phyloP scores from a whole-genome alignment of 2,329 filamentous ascomycete species.

The Juglanconis oblonga region DNA sequence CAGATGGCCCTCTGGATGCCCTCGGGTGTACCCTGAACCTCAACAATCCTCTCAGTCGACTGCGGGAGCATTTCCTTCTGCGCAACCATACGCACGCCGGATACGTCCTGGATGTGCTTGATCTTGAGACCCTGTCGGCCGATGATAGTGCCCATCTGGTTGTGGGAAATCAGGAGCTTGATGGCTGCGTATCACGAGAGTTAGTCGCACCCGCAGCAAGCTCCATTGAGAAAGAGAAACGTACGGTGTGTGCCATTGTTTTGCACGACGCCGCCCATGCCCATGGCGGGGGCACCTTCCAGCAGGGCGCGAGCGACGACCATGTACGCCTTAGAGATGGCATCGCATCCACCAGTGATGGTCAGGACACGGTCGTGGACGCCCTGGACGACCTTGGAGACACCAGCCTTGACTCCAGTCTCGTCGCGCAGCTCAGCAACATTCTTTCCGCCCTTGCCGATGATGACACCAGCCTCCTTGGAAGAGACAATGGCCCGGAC shows the following conservation, averaged over 20 bases:
- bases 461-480: constrained; percentile 98
- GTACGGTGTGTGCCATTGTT: constrained; percentile 93
- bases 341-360: constrained; percentile 84
- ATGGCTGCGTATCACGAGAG: constrained; percentile 60
- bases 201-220: not conserved
- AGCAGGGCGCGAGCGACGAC: constrained; percentile 89
- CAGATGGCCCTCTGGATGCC: constrained; percentile 94
- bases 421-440: constrained; percentile 95
- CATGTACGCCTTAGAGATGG: constrained; percentile 87
- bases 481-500: constrained; percentile 97
- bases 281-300: constrained; percentile 90
- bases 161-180: constrained; percentile 97
- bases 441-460: constrained; percentile 98
- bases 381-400: constrained; percentile 97
- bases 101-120: constrained; percentile 97
- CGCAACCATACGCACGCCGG: constrained; percentile 96
- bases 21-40: constrained; percentile 91
- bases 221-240: constrained; percentile 32
- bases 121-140: constrained; percentile 96
- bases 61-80: constrained; percentile 99
- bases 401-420: constrained; percentile 95
- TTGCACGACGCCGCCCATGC: constrained; percentile 87
- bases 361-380: constrained; percentile 97
- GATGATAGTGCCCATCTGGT: constrained; percentile 99
- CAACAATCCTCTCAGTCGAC: constrained; percentile 96